Percentiles rank a stretch among this genome's conserved stretches.
Conservation (phyloP, 306 rosid genomes). For the Amphicarpaea edgeworthii region DNA sequence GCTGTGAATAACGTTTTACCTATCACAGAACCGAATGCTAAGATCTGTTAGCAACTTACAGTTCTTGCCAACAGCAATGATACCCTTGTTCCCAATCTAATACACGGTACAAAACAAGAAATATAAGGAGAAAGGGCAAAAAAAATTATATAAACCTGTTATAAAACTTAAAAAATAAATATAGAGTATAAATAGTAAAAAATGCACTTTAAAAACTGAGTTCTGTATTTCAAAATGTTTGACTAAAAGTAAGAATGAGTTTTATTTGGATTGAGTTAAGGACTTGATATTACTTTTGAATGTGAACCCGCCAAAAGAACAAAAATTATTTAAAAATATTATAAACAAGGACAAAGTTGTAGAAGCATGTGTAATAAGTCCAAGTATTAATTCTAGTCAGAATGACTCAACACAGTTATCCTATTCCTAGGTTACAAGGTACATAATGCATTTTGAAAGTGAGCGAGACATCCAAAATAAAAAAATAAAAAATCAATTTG, state of each 20-base stretch:
- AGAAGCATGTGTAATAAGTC: background rate
- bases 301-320: constrained; percentile 1
- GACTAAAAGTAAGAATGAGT: constrained; percentile 12
- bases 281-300: background rate
- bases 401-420: constrained; percentile 1
- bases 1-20: constrained; percentile 58
- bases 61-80: constrained; percentile 79
- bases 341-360: constrained; percentile 2
- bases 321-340: background rate
- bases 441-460: constrained; percentile 35
- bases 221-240: background rate
- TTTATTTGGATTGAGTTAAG: background rate
- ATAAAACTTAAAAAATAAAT: constrained; percentile 5
- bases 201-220: background rate
- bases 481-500: background rate
- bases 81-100: constrained; percentile 87
- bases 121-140: constrained; percentile 7
- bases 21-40: constrained; percentile 91
- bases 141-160: background rate
- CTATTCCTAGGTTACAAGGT: background rate
- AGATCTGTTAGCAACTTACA: constrained; percentile 82
- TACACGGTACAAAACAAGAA: constrained; percentile 14
- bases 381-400: constrained; percentile 2
- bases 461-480: constrained; percentile 1
- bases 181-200: background rate